phyloP scores from a whole-genome alignment of 768 basidiomycete species.

The Macrolepiota dolichaula region DNA sequence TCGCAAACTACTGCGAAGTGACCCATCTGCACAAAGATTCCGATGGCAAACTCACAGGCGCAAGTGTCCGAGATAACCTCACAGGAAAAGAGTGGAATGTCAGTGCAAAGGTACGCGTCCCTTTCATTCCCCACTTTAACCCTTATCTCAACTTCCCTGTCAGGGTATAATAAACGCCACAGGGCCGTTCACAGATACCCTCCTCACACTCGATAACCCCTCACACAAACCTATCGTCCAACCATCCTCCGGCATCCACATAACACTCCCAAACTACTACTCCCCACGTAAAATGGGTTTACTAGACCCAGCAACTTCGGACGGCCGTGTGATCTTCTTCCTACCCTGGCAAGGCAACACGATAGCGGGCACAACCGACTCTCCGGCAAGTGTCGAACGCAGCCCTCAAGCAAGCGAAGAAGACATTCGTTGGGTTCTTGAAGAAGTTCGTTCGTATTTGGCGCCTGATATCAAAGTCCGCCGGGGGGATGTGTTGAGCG shows the following conservation, averaged over 20 bases:
- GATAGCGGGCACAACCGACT: slow-evolving; percentile 95
- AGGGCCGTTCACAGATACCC: slow-evolving; percentile 86
- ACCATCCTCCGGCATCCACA: slow-evolving; percentile 90
- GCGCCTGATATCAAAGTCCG: slow-evolving; percentile 91
- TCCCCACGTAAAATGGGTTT: slow-evolving; percentile 94
- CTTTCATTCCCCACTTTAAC: neutral
- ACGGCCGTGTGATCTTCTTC: slow-evolving; percentile 98
- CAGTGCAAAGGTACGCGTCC: slow-evolving; percentile 62
- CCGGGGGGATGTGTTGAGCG: slow-evolving; percentile 90
- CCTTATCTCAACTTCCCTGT: neutral
- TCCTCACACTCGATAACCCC: slow-evolving; percentile 79
- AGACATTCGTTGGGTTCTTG: slow-evolving; percentile 95
- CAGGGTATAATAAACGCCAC: slow-evolving; percentile 96
- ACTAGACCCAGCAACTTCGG: slow-evolving; percentile 91
- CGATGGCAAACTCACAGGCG: slow-evolving; percentile 67
- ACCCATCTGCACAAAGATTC: slow-evolving; percentile 67
- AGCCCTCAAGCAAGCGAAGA: slow-evolving; percentile 87
- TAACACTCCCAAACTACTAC: slow-evolving; percentile 96
- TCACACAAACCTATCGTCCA: slow-evolving; percentile 84
- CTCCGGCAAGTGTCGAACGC: slow-evolving; percentile 63
- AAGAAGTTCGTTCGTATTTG: slow-evolving; percentile 88
- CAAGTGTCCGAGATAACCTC: slow-evolving; percentile 74
- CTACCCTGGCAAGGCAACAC: slow-evolving; percentile 98
- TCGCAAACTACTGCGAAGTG: slow-evolving; percentile 90
- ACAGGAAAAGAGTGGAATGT: slow-evolving; percentile 83